Evolutionary conservation across 495 filamentous ascomycete species (phyloP), one percentile per base, ranked within the genome.

Genomic region (Penicillium crystallinum): DNA sequence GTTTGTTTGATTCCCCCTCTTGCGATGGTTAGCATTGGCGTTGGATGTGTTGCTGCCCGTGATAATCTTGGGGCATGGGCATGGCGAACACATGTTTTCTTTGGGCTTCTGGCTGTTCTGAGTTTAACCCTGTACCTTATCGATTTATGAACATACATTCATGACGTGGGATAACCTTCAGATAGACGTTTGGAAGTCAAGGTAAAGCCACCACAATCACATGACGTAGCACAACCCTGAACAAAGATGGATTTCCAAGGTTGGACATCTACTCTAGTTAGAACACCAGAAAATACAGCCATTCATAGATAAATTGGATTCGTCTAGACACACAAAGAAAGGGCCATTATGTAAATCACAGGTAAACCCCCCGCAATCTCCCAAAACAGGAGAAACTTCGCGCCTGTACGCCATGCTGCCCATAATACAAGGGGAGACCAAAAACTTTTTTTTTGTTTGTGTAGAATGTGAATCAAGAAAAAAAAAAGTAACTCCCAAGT

Each of bases 391-490:
- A 58, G 51, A 57, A 58, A 56, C 55, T 66, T 70, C 69, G 37
- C 37, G 70, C 72, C 72, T 44, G 57, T 73, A 73, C 72, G 70
- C 72, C 72, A 64, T 73, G 72, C 72, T 75, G 68, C 67, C 71
- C 70, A 64, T 62, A 64, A 71, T 71, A 70, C 62, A 65, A 58
- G 47, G 65, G 59, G 57, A 52, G 52, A 55, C 59, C 59, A 57
- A 54, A 59, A 51, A 54, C 64, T 64, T 66, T 56, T 64, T 62
- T 41, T 61, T 36, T 58, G 35, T 62, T 61, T 51, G 61, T 63
- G 56, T 62, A 46, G 57, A 42, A 34, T 46, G 14, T 50, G 18
- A 25, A 34, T 50, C 29, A 40, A 44, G 44, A 53, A 35, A 54
- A 58, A 56, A 50, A 19, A 53, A 54, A 55, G 54, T 29, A 40